Evolutionary conservation across 768 basidiomycete genomes (phyloP).

Genomic region (Leccinum aurantiacum): DNA sequence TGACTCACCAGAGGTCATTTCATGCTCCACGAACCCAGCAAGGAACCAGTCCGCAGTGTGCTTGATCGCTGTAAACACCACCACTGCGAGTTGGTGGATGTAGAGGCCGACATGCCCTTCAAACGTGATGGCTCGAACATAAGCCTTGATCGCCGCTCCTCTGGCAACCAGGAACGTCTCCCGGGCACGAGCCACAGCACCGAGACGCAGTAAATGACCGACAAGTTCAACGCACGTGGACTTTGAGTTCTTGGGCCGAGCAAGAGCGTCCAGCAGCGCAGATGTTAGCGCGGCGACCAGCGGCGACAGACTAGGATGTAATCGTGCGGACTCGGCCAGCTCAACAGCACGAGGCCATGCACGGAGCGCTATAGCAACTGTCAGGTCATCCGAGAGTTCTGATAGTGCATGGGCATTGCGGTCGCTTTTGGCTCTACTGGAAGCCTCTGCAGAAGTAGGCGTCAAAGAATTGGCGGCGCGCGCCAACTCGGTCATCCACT

Average conservation of each 20-base stretch:
- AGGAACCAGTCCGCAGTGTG: constrained; percentile 99
- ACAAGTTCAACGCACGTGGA: constrained; percentile 70
- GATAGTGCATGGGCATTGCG: constrained; percentile 83
- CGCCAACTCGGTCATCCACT: constrained; percentile 75
- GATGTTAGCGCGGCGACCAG: constrained; percentile 68
- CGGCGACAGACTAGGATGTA: constrained; percentile 59
- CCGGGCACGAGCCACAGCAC: constrained; percentile 69
- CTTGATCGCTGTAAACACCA: constrained; percentile 92
- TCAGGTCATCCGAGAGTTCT: constrained; percentile 89
- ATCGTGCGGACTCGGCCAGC: constrained; percentile 81
- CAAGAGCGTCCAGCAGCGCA: constrained; percentile 71
- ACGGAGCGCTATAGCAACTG: constrained; percentile 85
- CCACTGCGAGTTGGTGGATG: constrained; percentile 82
- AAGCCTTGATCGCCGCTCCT: constrained; percentile 65
- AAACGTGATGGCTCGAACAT: constrained; percentile 85
- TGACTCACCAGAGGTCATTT: constrained; percentile 63
- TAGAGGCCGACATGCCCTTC: constrained; percentile 88
- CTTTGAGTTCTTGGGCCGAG: constrained; percentile 76
- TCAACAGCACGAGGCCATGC: constrained; percentile 87
- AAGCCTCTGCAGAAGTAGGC: constrained; percentile 34
- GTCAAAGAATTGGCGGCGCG: constrained; percentile 45
- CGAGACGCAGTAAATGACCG: constrained; percentile 69
- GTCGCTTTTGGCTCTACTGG: constrained; percentile 73
- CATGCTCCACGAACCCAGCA: constrained; percentile 92
- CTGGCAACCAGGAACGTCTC: constrained; percentile 82